A percentile compares a stretch with the other conserved stretches of the same genome.
Conservation (phyloP, 495 filamentous ascomycete genomes). For the Annulohypoxylon maeteangense region DNA sequence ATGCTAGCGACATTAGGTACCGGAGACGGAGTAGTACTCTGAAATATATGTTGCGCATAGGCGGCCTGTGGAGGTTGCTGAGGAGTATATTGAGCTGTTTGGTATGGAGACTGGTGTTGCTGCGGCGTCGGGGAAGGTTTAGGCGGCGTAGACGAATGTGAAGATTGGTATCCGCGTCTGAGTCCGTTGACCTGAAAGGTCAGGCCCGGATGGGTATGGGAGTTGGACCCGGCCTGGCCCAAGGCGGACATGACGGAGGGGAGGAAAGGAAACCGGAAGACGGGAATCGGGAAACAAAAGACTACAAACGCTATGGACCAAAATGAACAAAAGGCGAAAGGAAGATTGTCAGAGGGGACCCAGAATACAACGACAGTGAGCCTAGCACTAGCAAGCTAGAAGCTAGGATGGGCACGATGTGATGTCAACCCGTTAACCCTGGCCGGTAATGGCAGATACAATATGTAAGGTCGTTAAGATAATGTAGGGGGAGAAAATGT, state of each 20-base stretch:
- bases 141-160: slow-evolving; percentile 52
- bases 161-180: slow-evolving; percentile 48
- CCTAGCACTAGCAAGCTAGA: slow-evolving; percentile 38
- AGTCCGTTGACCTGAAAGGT: slow-evolving; percentile 46
- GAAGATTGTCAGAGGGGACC: slow-evolving; percentile 35
- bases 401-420: slow-evolving; percentile 45
- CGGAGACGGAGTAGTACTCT: slow-evolving; percentile 49
- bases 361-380: slow-evolving; percentile 41
- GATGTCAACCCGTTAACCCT: slow-evolving; percentile 52
- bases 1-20: slow-evolving; percentile 50
- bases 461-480: slow-evolving; percentile 32
- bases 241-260: slow-evolving; percentile 50
- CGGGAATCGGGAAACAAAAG: slow-evolving; percentile 26
- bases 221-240: slow-evolving; percentile 49
- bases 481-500: slow-evolving; percentile 26
- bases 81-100: slow-evolving; percentile 52
- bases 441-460: slow-evolving; percentile 47
- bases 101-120: slow-evolving; percentile 58
- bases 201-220: slow-evolving; percentile 51
- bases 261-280: slow-evolving; percentile 17
- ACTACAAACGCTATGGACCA: slow-evolving; percentile 37
- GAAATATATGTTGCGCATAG: slow-evolving; percentile 52
- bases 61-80: slow-evolving; percentile 47
- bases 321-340: slow-evolving; percentile 40
- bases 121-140: slow-evolving; percentile 57